phyloP scores from a whole-genome alignment of 352 stramenopile species.

The Phytophthora uliginosa region DNA sequence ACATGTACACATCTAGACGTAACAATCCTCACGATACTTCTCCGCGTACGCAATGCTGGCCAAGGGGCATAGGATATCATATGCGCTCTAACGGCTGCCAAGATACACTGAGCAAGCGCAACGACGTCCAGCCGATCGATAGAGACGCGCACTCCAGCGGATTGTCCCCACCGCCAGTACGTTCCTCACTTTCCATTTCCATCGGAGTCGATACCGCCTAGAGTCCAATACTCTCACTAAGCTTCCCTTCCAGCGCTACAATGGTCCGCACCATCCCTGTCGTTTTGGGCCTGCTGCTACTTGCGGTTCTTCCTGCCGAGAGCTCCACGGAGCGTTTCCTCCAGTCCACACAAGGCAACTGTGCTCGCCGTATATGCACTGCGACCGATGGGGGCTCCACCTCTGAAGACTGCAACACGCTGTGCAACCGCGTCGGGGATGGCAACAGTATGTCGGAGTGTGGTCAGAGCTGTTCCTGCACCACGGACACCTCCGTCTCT shows the following conservation, averaged over 20 bases:
- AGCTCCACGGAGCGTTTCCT: slow-evolving; percentile 23
- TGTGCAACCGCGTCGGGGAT: slow-evolving; percentile 36
- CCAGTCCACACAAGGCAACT: slow-evolving; percentile 34
- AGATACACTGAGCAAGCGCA: slow-evolving; percentile 10
- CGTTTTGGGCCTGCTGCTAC: slow-evolving; percentile 13
- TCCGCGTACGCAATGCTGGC: slow-evolving; percentile 8
- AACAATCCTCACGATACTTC: slow-evolving; percentile 11
- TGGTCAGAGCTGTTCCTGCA: slow-evolving; percentile 36
- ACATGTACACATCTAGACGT: slow-evolving; percentile 5
- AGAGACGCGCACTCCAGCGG: slow-evolving; percentile 1
- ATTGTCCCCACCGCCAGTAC: neutral
- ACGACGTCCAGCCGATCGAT: slow-evolving; percentile 12
- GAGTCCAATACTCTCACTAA: slow-evolving; percentile 1
- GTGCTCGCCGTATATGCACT: slow-evolving; percentile 30
- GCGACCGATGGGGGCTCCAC: slow-evolving; percentile 16
- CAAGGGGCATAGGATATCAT: slow-evolving; percentile 28
- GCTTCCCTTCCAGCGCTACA: neutral
- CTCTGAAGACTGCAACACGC: slow-evolving; percentile 37
- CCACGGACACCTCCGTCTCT: slow-evolving; percentile 20
- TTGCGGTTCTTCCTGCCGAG: slow-evolving; percentile 21
- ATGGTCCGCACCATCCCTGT: slow-evolving; percentile 29
- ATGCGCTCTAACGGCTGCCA: slow-evolving; percentile 12
- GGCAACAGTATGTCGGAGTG: slow-evolving; percentile 36
- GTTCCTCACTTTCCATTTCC: slow-evolving; percentile 34
- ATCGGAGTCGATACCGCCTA: slow-evolving; percentile 25